Percentiles rank a stretch among this genome's conserved stretches.
These are phyloP conservation scores for Colletotrichum theobromicola DNA, from an alignment of 2,329 filamentous ascomycete genomes.

Conservation along the genomic window DNA sequence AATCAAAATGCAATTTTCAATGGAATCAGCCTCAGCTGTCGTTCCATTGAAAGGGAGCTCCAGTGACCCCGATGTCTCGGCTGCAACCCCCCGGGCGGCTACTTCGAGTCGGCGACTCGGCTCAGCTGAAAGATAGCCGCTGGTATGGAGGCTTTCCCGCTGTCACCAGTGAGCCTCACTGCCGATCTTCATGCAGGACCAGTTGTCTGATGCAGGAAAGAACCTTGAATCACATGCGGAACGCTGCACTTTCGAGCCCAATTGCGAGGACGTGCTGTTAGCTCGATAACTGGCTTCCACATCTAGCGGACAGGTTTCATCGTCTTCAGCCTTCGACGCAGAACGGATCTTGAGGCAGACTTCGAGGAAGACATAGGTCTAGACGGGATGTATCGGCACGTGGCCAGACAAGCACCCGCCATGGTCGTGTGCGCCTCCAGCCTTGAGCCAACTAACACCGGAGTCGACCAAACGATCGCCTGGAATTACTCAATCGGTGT, in stretches of 20 bases:
- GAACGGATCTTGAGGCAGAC: not conserved
- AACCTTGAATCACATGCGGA: not conserved
- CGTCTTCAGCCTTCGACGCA: rapidly evolving
- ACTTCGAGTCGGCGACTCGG: not conserved
- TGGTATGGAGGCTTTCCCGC: not conserved
- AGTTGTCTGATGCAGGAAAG: not conserved
- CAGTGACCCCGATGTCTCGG: not conserved
- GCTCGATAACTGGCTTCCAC: rapidly evolving
- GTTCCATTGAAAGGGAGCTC: not conserved
- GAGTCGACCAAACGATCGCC: not conserved
- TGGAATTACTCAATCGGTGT: not conserved
- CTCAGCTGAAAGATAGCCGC: not conserved
- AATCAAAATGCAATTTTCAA: not conserved
- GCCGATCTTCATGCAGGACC: not conserved
- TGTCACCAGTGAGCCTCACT: not conserved
- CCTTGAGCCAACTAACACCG: not conserved
- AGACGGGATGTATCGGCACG: not conserved
- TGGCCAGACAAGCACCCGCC: not conserved
- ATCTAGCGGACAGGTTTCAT: rapidly evolving
- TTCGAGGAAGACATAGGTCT: not conserved
- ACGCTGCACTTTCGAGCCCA: not conserved
- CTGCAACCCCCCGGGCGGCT: not conserved
- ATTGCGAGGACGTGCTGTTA: not conserved
- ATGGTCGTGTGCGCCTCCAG: not conserved
- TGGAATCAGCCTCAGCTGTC: not conserved